Evolutionary conservation across 192 early-diverging fungal genomes (phyloP), one percentile per base, ranked within the genome.

Genomic region (Linnemannia schmuckeri): DNA sequence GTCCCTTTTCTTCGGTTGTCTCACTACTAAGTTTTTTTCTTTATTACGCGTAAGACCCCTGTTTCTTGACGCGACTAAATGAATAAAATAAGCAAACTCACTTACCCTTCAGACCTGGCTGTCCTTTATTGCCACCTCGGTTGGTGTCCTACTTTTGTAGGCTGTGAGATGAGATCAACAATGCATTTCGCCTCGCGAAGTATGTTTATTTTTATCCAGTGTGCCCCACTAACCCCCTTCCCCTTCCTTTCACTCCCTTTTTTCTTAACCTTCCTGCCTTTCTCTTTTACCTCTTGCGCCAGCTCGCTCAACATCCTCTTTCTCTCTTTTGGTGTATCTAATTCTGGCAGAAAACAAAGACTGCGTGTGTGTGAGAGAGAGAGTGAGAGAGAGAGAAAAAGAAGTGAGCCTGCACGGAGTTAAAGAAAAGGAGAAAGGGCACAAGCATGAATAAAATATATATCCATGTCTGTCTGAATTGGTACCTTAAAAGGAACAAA

Each of bases 191-290:
- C 12, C 10, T 8, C 13, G 44, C 37, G 37, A 41, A 41, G 41
- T 6, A 76, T 63, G 75, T 40, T 33, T 54, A 33, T 69, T 77
- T 77, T 77, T 69, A 33, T 77, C 40, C 30, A 17, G 7, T 47
- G n/a, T 69, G 33, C 35, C 33, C 18, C 24, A 6, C 33, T 52
- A 18, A 38, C 22, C 61, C 33, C 40, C 75, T n/a, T 63, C 55
- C 41, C 40, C 18, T 57, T 61, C 38, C 54, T 76, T 61, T n/a
- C 38, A 2, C 30, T 57, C 30, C 35, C 52, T 75, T 40, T 42
- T 55, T 38, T 68, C 57, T 42, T 30, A 10, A n/a, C 27, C 61
- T 66, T 33, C 13, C 12, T 27, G 61, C 30, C 24, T 24, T 57
- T 57, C 55, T 10, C 10, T 66, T 3, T 20, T 18, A 22, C 49